Evolutionary conservation across 2,329 filamentous ascomycete genomes (phyloP), one percentile per base, ranked within the genome.

Genomic region (Akanthomyces dipterigenus): DNA sequence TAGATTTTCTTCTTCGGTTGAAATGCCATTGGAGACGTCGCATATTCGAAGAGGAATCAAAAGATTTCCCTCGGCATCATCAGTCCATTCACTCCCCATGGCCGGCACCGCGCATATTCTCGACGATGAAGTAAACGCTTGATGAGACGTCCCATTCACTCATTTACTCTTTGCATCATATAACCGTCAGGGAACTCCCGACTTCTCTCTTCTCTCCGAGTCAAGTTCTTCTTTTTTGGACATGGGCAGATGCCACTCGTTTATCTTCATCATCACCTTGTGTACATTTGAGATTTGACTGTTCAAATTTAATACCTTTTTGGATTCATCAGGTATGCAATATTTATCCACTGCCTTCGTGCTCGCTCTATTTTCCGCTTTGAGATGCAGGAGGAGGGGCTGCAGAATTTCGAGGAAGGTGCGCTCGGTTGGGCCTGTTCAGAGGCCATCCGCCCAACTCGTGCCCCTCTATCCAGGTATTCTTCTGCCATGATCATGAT

Each of bases 261-360:
- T 42, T 53, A 51, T 60, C 38, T 12, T 53, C 46, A 60, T 45
- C 48, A 38, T 31, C 28, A 20, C 36, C 38, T 28, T 28, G 28
- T 60, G 38, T 58, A 40, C 38, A 53, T 36, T 59, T 53, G 46
- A 45, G 26, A 53, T 24, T 60, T 45, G 56, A 42, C 31, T 43
- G 38, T 34, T 40, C 18, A 38, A 53, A 6, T 46, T 60, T 22
- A 49, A 28, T 40, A 16, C 34, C 28, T 61, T 61, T 48, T 61
- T 55, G 50, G 50, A 61, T 55, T 56, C 51, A 61, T 31, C 24
- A 61, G 51, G 57, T 60, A 36, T 5, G 48, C 28, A 22, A 11
- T 18, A 12, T 34, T 36, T 36, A 46, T 26, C 22, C 45, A 42
- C 31, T 24, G 12, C 40, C 20, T n/a, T 26, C 1, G 18, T 22